phyloP scores from a whole-genome alignment of 23 red algal genomes.

The Gracilariopsis chorda region DNA sequence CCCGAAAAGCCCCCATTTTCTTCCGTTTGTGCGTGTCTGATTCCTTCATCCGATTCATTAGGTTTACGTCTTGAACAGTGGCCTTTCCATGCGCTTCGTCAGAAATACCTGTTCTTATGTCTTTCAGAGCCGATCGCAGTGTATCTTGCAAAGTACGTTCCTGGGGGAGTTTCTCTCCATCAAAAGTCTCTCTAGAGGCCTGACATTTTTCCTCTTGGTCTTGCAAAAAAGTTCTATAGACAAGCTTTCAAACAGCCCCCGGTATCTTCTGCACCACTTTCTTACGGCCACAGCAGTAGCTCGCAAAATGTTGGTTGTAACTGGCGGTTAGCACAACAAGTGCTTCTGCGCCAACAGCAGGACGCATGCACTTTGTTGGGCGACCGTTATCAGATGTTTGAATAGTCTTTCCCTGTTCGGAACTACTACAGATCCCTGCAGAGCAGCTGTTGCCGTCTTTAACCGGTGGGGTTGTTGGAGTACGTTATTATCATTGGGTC shows the following conservation, averaged over 20 bases:
- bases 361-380: background rate
- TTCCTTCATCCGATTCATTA: background rate
- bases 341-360: background rate
- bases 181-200: background rate
- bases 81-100: background rate
- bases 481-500: too few species aligned
- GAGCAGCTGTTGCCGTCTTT: too few species aligned
- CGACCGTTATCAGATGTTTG: too few species aligned
- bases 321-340: background rate
- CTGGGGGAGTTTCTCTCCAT: background rate
- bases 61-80: background rate
- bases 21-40: background rate
- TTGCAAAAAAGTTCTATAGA: background rate
- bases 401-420: too few species aligned
- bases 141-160: background rate
- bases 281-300: background rate
- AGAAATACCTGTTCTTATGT: background rate
- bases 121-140: background rate
- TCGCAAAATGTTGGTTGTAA: background rate
- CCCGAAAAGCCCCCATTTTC: background rate
- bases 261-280: background rate
- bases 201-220: background rate
- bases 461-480: too few species aligned
- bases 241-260: background rate
- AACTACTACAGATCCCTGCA: too few species aligned